Conservation (phyloP, 371 early-diverging fungal genomes). For the Mortierella sp. region DNA sequence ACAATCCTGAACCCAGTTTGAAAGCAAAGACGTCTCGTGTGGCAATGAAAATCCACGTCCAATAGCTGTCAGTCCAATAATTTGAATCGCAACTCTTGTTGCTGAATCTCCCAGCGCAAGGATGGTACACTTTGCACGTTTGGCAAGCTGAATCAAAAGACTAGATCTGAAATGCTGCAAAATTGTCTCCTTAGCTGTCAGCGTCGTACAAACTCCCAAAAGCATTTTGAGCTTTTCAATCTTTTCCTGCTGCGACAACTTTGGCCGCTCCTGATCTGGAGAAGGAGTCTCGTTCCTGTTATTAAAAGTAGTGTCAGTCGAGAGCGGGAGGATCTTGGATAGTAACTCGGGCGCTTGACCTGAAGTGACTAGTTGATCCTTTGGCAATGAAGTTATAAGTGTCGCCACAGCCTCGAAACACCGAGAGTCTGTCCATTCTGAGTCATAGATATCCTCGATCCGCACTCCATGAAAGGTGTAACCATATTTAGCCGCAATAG, state of each 20-base stretch:
- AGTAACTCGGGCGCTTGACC: constrained; percentile 50
- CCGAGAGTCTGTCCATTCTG: constrained; percentile 51
- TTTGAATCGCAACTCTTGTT: constrained; percentile 84
- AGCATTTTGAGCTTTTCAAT: constrained; percentile 30
- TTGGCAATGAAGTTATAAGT: constrained; percentile 37
- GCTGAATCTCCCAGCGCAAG: constrained; percentile 85
- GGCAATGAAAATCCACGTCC: constrained; percentile 91
- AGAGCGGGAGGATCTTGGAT: constrained; percentile 27
- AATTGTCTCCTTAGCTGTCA: constrained; percentile 70
- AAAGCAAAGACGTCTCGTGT: constrained; percentile 77
- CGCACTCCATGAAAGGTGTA: constrained; percentile 47
- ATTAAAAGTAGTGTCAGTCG: neutral
- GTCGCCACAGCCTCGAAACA: constrained; percentile 39
- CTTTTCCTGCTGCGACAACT: constrained; percentile 31
- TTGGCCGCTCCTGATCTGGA: constrained; percentile 6
- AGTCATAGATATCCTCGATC: constrained; percentile 57
- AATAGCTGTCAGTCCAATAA: constrained; percentile 82
- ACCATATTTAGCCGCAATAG: constrained; percentile 32
- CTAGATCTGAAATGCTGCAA: constrained; percentile 72
- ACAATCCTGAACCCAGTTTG: constrained; percentile 58
- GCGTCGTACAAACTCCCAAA: constrained; percentile 57
- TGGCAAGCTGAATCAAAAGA: constrained; percentile 62
- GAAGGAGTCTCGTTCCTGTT: neutral
- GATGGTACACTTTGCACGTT: constrained; percentile 66
- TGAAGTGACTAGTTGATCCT: constrained; percentile 45